Conservation (phyloP, 2,329 filamentous ascomycete species). For the Neurospora sp. region DNA sequence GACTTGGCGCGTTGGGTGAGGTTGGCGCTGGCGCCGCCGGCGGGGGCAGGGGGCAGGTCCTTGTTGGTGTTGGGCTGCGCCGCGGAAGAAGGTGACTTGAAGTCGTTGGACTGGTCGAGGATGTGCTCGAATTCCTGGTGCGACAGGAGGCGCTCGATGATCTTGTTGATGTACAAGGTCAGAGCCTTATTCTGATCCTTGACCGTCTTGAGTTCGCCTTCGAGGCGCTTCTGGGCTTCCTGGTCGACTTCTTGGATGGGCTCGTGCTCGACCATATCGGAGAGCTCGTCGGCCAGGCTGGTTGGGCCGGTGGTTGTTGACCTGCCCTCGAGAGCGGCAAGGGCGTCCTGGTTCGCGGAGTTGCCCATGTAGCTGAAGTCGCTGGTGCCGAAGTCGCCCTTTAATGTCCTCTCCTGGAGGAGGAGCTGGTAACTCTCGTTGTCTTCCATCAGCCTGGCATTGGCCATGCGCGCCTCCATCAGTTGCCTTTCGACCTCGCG, state of each 20-base stretch:
- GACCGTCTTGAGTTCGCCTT: conserved; percentile 66
- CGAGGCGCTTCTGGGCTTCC: conserved; percentile 55
- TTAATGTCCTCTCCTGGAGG: conserved; percentile 88
- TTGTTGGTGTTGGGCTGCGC: conserved; percentile 55
- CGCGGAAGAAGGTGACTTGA: conserved; percentile 30
- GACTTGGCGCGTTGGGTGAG: conserved; percentile 54
- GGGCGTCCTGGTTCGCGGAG: conserved; percentile 51
- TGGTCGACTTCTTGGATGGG: conserved; percentile 24
- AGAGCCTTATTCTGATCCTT: conserved; percentile 96
- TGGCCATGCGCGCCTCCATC: conserved; percentile 89
- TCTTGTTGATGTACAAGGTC: conserved; percentile 97
- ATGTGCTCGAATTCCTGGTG: conserved; percentile 94
- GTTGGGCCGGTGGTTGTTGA: conserved; percentile 26
- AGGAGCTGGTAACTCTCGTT: conserved; percentile 97
- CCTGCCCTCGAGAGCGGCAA: conserved; percentile 54
- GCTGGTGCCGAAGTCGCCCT: conserved; percentile 79
- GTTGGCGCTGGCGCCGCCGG: conserved; percentile 35
- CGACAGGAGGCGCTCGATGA: conserved; percentile 88
- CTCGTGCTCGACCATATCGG: conserved; percentile 54
- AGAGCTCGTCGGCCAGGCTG: conserved; percentile 81
- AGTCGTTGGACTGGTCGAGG: conserved; percentile 66
- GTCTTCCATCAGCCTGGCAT: conserved; percentile 93
- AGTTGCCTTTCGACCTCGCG: conserved; percentile 85
- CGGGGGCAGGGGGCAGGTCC: conserved; percentile 69
- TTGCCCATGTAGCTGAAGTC: conserved; percentile 63